These are phyloP conservation scores for Rhododendron williamsianum DNA, from an alignment of 148 eudicot species.

Conservation along the genomic window DNA sequence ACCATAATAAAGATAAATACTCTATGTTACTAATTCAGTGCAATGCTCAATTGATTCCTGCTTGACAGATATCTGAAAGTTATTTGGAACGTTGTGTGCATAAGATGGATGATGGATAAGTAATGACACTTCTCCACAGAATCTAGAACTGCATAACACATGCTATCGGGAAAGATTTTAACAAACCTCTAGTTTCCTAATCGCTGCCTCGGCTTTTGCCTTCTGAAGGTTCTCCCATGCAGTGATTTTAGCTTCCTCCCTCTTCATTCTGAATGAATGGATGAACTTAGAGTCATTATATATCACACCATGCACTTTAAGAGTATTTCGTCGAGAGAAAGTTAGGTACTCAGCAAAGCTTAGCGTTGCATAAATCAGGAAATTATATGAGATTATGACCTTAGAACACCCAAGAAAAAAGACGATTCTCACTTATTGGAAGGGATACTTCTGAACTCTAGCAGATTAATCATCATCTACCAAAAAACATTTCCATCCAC, in stretches of 20 bases:
- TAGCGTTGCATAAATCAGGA: not conserved
- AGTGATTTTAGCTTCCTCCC: conserved; percentile 83
- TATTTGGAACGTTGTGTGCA: not conserved
- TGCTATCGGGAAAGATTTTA: conserved; percentile 2
- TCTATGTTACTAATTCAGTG: not conserved
- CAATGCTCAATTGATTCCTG: conserved; percentile 4
- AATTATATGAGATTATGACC: not conserved
- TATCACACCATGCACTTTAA: not conserved
- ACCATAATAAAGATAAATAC: not conserved
- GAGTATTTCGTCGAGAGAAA: not conserved
- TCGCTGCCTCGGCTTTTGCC: conserved; percentile 96
- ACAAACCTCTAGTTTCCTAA: conserved; percentile 83
- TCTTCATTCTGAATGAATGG: conserved; percentile 41
- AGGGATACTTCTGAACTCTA: not conserved
- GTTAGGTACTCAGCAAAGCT: not conserved
- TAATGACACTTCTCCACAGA: not conserved
- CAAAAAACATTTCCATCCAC: not conserved
- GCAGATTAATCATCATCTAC: not conserved
- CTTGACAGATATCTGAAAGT: not conserved
- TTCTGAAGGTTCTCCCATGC: conserved; percentile 98
- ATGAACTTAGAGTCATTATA: not conserved
- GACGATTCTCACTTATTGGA: not conserved
- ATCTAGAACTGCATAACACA: not conserved
- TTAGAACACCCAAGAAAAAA: not conserved
- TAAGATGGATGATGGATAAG: not conserved